phyloP scores from a whole-genome alignment of 2,329 filamentous ascomycete species.

The Scedosporium aurantiacum region DNA sequence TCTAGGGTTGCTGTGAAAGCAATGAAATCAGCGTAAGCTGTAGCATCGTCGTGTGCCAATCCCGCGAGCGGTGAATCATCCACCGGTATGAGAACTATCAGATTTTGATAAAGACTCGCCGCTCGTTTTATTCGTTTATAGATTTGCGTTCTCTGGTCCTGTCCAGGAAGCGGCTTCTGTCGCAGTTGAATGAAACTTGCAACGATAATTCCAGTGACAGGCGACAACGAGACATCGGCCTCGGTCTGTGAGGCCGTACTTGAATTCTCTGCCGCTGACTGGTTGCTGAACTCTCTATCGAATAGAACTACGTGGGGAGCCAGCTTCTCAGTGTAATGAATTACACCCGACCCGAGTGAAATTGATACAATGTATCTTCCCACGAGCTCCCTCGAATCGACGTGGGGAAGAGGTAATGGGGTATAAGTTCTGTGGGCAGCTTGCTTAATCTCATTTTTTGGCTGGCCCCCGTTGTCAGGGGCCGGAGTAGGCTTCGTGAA shows the following conservation, averaged over 20 bases:
- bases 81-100: slow-evolving; percentile 60
- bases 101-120: slow-evolving; percentile 50
- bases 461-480: neutral
- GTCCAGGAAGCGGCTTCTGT: slow-evolving; percentile 55
- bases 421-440: neutral
- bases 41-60: slow-evolving; percentile 27
- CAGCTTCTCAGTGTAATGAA: slow-evolving; percentile 5
- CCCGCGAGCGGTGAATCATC: slow-evolving; percentile 28
- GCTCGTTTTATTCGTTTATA: slow-evolving; percentile 43
- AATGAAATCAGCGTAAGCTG: slow-evolving; percentile 37
- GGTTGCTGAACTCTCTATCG: slow-evolving; percentile 3
- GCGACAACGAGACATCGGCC: slow-evolving; percentile 51
- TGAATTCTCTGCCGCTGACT: neutral
- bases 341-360: slow-evolving; percentile 3
- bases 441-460: neutral
- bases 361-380: slow-evolving; percentile 7
- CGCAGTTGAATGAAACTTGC: slow-evolving; percentile 62
- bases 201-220: slow-evolving; percentile 48
- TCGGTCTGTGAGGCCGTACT: slow-evolving; percentile 34
- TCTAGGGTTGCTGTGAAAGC: slow-evolving; percentile 33
- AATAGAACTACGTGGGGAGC: slow-evolving; percentile 4
- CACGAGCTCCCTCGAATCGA: neutral
- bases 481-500: neutral
- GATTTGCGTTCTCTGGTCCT: slow-evolving; percentile 31
- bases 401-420: neutral